Percentiles rank a stretch among this genome's conserved stretches.
Conservation (phyloP, 495 filamentous ascomycete genomes). For the Penicillium pancosmium region DNA sequence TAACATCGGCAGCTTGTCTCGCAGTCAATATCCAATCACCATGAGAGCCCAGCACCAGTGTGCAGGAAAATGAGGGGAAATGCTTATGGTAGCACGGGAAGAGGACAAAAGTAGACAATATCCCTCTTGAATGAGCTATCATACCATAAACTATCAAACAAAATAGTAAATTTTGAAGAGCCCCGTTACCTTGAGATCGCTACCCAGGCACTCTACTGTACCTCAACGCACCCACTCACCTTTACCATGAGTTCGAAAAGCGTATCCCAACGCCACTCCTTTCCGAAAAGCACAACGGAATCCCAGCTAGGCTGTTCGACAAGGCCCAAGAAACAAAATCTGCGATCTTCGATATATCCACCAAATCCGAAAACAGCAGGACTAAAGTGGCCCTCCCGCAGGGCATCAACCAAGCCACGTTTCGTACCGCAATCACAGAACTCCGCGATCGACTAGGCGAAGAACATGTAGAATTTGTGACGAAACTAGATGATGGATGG, state of each 20-base stretch:
- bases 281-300: slow-evolving; percentile 14
- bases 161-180: too few species aligned
- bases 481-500: slow-evolving; percentile 19
- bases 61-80: not conserved
- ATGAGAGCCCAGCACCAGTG: not conserved
- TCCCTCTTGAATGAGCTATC: too few species aligned
- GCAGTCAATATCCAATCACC: not conserved
- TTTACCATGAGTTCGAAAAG: slow-evolving; percentile 1
- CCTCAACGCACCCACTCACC: not conserved
- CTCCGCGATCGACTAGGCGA: slow-evolving; percentile 9
- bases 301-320: slow-evolving; percentile 11
- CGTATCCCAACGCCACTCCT: slow-evolving; percentile 9
- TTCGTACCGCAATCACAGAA: slow-evolving; percentile 10
- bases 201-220: too few species aligned
- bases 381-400: slow-evolving; percentile 14
- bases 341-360: slow-evolving; percentile 13
- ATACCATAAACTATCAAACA: too few species aligned
- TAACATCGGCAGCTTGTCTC: not conserved
- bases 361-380: slow-evolving; percentile 11
- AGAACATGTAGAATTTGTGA: slow-evolving; percentile 16
- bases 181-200: too few species aligned
- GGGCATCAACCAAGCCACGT: slow-evolving; percentile 6
- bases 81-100: not conserved
- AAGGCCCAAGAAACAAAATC: slow-evolving; percentile 13
- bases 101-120: too few species aligned